Conservation (phyloP, 345 rosid genomes). For the Cardamine occulta region DNA sequence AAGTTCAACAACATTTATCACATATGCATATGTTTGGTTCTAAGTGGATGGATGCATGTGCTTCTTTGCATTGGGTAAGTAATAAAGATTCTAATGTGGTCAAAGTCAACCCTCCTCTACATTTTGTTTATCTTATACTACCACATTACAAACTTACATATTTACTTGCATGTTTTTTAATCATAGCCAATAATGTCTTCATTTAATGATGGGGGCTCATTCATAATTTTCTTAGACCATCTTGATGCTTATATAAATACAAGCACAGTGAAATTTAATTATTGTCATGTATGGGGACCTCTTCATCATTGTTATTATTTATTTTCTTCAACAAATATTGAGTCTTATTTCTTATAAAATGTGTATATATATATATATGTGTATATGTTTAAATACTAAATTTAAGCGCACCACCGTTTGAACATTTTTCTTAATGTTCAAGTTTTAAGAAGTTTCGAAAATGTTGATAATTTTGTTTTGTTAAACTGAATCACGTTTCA, state of each 20-base stretch:
- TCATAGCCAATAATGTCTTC: constrained; percentile 40
- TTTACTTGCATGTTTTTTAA: constrained; percentile 27
- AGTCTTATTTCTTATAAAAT: background rate
- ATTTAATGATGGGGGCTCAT: constrained; percentile 25
- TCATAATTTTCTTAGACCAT: constrained; percentile 23
- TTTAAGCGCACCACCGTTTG: background rate
- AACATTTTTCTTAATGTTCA: too few relatives aligned
- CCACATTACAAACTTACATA: constrained; percentile 15
- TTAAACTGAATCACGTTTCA: background rate
- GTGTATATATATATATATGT: background rate
- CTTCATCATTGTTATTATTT: background rate
- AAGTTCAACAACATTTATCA: constrained; percentile 40
- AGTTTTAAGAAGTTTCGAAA: background rate
- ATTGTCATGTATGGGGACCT: constrained; percentile 24
- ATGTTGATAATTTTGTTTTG: background rate
- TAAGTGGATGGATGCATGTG: constrained; percentile 39
- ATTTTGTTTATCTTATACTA: constrained; percentile 17
- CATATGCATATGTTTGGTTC: constrained; percentile 40
- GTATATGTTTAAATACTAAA: background rate
- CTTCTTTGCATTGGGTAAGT: constrained; percentile 30
- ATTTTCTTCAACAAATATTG: constrained; percentile 1
- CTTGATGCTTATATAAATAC: constrained; percentile 19
- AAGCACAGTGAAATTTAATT: constrained; percentile 32
- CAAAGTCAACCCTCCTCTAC: constrained; percentile 37
- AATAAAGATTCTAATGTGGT: constrained; percentile 36